A percentile compares a stretch with the other conserved stretches of the same genome.
Evolutionary conservation across 768 basidiomycete species (phyloP).

Genomic region (Phaeolepiota aurea): DNA sequence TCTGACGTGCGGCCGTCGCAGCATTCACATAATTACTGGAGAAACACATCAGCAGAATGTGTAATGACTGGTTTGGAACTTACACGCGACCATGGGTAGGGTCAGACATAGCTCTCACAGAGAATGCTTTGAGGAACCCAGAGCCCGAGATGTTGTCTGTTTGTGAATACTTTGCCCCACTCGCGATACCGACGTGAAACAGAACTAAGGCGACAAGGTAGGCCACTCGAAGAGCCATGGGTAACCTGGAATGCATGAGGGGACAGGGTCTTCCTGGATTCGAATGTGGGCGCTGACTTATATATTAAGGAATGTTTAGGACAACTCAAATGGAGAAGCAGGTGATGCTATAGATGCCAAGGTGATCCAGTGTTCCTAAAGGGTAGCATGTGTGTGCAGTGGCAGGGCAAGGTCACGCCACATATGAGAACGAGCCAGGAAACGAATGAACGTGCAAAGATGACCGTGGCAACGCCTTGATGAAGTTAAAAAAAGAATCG

Average conservation of each 20-base stretch:
- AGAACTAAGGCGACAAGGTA: conserved; percentile 10
- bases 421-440: too few species aligned
- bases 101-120: conserved; percentile 40
- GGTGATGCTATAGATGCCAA: too few species aligned
- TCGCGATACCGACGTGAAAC: conserved; percentile 12
- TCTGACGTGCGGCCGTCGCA: conserved; percentile 39
- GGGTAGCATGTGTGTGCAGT: too few species aligned
- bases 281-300: too few species aligned
- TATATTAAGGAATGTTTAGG: too few species aligned
- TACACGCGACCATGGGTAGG: conserved; percentile 65
- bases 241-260: neutral
- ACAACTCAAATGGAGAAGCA: too few species aligned
- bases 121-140: conserved; percentile 45
- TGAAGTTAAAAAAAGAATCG: too few species aligned
- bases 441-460: too few species aligned
- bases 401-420: too few species aligned
- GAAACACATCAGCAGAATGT: neutral
- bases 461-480: too few species aligned
- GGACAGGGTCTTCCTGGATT: too few species aligned
- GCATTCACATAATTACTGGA: conserved; percentile 36
- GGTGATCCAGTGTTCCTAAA: too few species aligned
- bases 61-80: conserved; percentile 9
- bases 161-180: conserved; percentile 36
- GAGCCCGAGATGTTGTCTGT: conserved; percentile 35
- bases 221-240: conserved; percentile 2